phyloP scores from a whole-genome alignment of 2,329 filamentous ascomycete species.

The Aspergillus ruber region DNA sequence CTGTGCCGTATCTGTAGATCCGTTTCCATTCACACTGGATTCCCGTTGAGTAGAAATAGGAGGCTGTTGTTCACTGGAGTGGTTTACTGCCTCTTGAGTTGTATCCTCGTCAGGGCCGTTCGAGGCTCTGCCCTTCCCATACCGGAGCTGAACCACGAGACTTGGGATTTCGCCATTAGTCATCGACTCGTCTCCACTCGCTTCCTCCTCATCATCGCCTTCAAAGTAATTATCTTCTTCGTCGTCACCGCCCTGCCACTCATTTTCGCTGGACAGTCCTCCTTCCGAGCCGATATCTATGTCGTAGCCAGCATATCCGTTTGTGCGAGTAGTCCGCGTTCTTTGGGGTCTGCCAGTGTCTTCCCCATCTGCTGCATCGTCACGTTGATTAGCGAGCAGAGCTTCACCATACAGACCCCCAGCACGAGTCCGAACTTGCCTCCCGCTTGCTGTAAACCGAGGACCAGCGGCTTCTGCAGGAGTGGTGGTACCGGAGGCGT shows the following conservation, averaged over 20 bases:
- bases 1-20: not conserved
- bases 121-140: conserved; percentile 27
- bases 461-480: conserved; percentile 62
- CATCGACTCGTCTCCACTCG: conserved; percentile 42
- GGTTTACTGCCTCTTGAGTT: conserved; percentile 7
- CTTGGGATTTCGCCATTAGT: conserved; percentile 50
- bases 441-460: conserved; percentile 73
- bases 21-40: conserved; percentile 4
- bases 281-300: conserved; percentile 61
- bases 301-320: conserved; percentile 49
- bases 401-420: conserved; percentile 51
- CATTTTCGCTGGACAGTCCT: conserved; percentile 54
- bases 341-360: conserved; percentile 36
- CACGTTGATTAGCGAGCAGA: conserved; percentile 49
- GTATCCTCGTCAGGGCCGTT: conserved; percentile 2
- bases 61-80: not conserved
- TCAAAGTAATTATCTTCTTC: conserved; percentile 67
- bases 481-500: conserved; percentile 62
- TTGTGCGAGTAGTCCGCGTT: conserved; percentile 21
- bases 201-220: conserved; percentile 40
- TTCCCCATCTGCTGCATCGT: conserved; percentile 43
- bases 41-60: not conserved
- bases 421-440: conserved; percentile 61
- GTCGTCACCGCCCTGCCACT: conserved; percentile 64
- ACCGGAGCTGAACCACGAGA: conserved; percentile 66